A percentile compares a stretch with the other conserved stretches of the same genome.
These are phyloP conservation scores for Litchi chinensis DNA, from an alignment of 345 rosid species.

Conservation along the genomic window DNA sequence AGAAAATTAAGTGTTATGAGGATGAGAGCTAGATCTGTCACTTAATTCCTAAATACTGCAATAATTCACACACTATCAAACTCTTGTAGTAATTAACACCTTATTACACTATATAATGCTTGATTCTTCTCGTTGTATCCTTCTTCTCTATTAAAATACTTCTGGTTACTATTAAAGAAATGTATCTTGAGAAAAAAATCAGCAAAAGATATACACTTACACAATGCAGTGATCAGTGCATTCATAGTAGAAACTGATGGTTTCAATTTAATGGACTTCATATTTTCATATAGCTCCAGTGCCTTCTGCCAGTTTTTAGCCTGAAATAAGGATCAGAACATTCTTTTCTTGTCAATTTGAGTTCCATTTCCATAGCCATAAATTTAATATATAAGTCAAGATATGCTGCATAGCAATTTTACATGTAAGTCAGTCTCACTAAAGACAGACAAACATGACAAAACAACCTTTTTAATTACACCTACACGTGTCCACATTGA, in stretches of 20 bases:
- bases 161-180: background rate
- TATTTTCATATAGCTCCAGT: conserved; percentile 68
- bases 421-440: background rate
- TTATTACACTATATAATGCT: background rate
- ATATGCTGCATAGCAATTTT: conserved; percentile 1
- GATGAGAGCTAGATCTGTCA: background rate
- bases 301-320: conserved; percentile 90
- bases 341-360: background rate
- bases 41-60: background rate
- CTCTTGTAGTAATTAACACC: background rate
- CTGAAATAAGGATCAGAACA: conserved; percentile 38
- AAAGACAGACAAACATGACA: background rate
- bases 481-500: background rate
- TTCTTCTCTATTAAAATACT: background rate
- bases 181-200: background rate
- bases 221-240: conserved; percentile 85
- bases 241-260: conserved; percentile 83
- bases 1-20: background rate
- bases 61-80: background rate
- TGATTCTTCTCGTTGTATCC: background rate
- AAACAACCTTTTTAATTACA: background rate
- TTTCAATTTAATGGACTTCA: conserved; percentile 62
- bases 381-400: background rate
- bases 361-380: background rate
- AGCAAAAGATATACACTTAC: conserved; percentile 50